Percentiles rank a stretch among this genome's conserved stretches.
Evolutionary conservation across 352 stramenopile species (phyloP).

Genomic region (Discostella stelligera): DNA sequence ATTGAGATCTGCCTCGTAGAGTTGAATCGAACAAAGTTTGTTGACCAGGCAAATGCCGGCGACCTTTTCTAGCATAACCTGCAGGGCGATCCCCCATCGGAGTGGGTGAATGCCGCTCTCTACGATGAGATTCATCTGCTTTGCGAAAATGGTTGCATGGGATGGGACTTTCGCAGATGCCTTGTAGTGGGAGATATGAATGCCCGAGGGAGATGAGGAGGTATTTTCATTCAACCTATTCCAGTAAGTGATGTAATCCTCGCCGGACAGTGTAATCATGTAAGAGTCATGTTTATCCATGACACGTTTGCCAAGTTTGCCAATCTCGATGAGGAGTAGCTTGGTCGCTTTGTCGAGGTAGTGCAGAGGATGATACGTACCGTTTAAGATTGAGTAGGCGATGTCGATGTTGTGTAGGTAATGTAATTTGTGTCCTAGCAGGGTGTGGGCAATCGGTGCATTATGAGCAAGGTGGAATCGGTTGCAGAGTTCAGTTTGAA

Average conservation of each 20-base stretch:
- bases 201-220: no score
- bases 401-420: no score
- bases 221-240: background rate
- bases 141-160: background rate
- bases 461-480: background rate
- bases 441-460: no score
- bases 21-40: no score
- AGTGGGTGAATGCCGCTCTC: no score
- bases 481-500: background rate
- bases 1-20: no score
- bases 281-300: background rate
- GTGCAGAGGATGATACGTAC: background rate
- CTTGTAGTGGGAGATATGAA: no score
- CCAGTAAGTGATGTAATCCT: background rate
- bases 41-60: no score
- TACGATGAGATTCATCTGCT: no score
- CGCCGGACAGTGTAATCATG: background rate
- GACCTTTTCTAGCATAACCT: no score
- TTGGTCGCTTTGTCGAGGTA: background rate
- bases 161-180: background rate
- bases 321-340: background rate
- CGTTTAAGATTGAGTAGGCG: background rate
- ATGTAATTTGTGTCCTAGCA: no score
- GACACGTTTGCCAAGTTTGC: background rate
- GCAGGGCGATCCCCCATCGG: no score